These are phyloP conservation scores for Conoideocrella luteorostrata DNA, from an alignment of 2,329 filamentous ascomycete species.

Conservation along the genomic window DNA sequence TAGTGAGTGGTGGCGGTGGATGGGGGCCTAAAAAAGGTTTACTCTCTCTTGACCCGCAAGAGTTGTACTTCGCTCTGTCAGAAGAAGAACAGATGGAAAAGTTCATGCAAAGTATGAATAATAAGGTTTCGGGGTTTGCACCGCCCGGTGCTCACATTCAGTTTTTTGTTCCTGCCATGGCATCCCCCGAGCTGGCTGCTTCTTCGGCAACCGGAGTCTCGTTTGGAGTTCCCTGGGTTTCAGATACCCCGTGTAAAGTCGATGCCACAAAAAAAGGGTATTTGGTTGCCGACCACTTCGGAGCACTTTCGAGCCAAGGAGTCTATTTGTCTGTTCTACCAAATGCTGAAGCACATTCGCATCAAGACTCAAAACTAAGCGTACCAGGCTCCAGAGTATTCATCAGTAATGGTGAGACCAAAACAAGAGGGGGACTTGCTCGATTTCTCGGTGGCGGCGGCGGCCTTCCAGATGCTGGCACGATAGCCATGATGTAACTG, in stretches of 20 bases:
- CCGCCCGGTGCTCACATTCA: slow-evolving; percentile 59
- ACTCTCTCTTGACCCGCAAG: slow-evolving; percentile 69
- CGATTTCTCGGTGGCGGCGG: slow-evolving; percentile 7
- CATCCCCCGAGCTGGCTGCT: slow-evolving; percentile 17
- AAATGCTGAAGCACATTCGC: slow-evolving; percentile 6
- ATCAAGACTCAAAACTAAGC: slow-evolving; percentile 24
- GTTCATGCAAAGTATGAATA: slow-evolving; percentile 45
- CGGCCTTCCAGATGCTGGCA: slow-evolving; percentile 11
- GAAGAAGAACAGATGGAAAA: slow-evolving; percentile 46
- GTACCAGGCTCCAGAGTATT: slow-evolving; percentile 28
- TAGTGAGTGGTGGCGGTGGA: slow-evolving; percentile 73
- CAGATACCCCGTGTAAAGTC: slow-evolving; percentile 8
- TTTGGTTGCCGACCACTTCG: slow-evolving; percentile 41
- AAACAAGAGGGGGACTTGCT: slow-evolving; percentile 1
- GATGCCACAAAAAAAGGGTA: background rate
- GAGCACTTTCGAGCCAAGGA: slow-evolving; percentile 55
- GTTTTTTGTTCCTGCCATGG: slow-evolving; percentile 48
- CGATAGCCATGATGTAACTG: slow-evolving; percentile 7
- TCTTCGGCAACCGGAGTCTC: slow-evolving; percentile 16
- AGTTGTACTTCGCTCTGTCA: slow-evolving; percentile 36
- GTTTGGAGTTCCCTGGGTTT: slow-evolving; percentile 27
- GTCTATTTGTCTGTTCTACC: slow-evolving; percentile 41
- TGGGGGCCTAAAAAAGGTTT: slow-evolving; percentile 79
- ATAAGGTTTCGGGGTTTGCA: slow-evolving; percentile 48
- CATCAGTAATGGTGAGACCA: slow-evolving; percentile 7